Evolutionary conservation across 208 protist species (phyloP).

Genomic region (Angomonas desouzai): DNA sequence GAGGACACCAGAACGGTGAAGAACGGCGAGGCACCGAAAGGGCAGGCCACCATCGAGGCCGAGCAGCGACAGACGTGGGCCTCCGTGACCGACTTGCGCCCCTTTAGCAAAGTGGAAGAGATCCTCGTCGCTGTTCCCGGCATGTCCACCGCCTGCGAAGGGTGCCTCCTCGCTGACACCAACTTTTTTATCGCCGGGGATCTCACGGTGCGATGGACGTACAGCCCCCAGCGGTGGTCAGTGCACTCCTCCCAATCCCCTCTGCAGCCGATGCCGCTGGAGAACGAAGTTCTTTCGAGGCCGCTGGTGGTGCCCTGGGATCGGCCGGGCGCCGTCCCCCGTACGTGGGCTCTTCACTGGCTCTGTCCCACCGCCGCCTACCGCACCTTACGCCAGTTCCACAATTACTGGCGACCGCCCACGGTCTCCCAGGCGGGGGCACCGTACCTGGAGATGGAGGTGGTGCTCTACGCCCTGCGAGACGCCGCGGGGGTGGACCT

Average conservation of each 20-base stretch:
- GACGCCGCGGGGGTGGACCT: slow-evolving; percentile 49
- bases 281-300: slow-evolving; percentile 26
- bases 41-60: background rate
- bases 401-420: slow-evolving; percentile 19
- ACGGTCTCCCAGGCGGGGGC: background rate
- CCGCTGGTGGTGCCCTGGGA: slow-evolving; percentile 59
- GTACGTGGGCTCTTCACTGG: slow-evolving; percentile 50
- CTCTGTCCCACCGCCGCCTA: slow-evolving; percentile 56
- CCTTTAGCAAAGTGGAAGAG: slow-evolving; percentile 81
- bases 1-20: background rate
- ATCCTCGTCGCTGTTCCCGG: slow-evolving; percentile 87
- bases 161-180: slow-evolving; percentile 84
- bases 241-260: slow-evolving; percentile 7
- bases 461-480: slow-evolving; percentile 62
- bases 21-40: background rate
- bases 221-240: slow-evolving; percentile 8
- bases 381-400: slow-evolving; percentile 26
- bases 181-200: slow-evolving; percentile 84
- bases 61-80: background rate
- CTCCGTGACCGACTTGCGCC: slow-evolving; percentile 45
- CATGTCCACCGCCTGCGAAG: slow-evolving; percentile 76
- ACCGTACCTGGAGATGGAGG: slow-evolving; percentile 44
- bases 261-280: slow-evolving; percentile 20
- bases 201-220: slow-evolving; percentile 55
- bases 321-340: slow-evolving; percentile 31